A percentile compares a stretch with the other conserved stretches of the same genome.
These are phyloP conservation scores for Fraxinus velutina DNA, from an alignment of 305 asterid genomes.

Conservation along the genomic window DNA sequence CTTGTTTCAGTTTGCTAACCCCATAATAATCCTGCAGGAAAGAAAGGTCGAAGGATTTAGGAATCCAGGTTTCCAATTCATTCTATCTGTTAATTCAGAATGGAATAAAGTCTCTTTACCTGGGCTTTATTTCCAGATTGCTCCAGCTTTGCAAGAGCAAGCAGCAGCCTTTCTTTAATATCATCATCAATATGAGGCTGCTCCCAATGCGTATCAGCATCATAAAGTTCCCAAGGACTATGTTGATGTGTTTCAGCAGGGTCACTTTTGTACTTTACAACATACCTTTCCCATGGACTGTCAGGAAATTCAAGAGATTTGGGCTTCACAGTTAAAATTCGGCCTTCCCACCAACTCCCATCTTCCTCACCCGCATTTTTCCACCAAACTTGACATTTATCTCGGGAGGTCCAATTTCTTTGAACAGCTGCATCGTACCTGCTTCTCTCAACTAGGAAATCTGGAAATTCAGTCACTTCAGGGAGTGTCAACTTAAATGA, in stretches of 20 bases:
- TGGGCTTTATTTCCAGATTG: constrained; percentile 54
- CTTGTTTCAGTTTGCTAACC: constrained; percentile 61
- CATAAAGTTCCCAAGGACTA: constrained; percentile 98
- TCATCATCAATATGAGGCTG: constrained; percentile 70
- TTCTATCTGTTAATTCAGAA: constrained; percentile 8
- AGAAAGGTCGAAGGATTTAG: constrained; percentile 6
- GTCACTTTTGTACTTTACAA: constrained; percentile 76
- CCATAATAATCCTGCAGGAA: constrained; percentile 82
- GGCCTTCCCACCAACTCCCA: constrained; percentile 95
- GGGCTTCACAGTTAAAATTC: constrained; percentile 62
- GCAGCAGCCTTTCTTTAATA: constrained; percentile 47
- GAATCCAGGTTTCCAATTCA: constrained; percentile 16
- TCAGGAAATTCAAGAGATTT: constrained; percentile 76
- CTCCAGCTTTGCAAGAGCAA: constrained; percentile 60
- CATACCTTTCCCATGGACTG: constrained; percentile 94
- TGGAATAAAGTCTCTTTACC: constrained; percentile 35
- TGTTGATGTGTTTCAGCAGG: constrained; percentile 76
- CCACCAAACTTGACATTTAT: constrained; percentile 96
- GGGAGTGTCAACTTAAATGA: constrained; percentile 78
- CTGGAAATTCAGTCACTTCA: constrained; percentile 81
- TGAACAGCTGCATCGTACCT: constrained; percentile 73
- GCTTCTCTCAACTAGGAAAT: constrained; percentile 87
- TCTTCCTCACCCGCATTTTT: constrained; percentile 74
- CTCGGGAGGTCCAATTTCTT: constrained; percentile 81
- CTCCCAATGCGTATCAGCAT: constrained; percentile 56